Conservation (phyloP, 2,329 filamentous ascomycete genomes). For the Venturia pyrina region DNA sequence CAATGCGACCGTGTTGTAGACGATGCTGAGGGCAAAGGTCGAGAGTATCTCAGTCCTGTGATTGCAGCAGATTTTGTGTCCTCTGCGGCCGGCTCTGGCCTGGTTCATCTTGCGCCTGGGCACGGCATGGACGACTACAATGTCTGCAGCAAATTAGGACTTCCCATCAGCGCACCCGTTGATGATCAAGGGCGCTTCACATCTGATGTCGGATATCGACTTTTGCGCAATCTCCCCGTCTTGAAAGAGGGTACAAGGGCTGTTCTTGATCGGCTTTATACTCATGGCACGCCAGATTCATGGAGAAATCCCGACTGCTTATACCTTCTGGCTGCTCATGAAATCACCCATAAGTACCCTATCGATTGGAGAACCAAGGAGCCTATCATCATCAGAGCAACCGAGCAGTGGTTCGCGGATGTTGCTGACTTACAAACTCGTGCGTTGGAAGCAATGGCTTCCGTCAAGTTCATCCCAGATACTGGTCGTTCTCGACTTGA, state of each 20-base stretch:
- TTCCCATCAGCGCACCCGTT: slow-evolving; percentile 66
- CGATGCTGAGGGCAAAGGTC: slow-evolving; percentile 26
- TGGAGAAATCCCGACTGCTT: not conserved
- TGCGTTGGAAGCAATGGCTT: slow-evolving; percentile 58
- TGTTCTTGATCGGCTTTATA: slow-evolving; percentile 56
- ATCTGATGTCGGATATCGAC: slow-evolving; percentile 57
- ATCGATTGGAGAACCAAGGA: slow-evolving; percentile 97
- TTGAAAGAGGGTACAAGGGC: slow-evolving; percentile 57
- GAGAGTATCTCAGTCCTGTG: slow-evolving; percentile 49
- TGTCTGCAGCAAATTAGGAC: slow-evolving; percentile 58
- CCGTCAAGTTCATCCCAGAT: slow-evolving; percentile 70
- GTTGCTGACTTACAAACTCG: slow-evolving; percentile 70
- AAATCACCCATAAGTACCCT: slow-evolving; percentile 83
- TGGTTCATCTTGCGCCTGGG: slow-evolving; percentile 91
- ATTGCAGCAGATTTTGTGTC: slow-evolving; percentile 85
- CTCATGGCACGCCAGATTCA: not conserved
- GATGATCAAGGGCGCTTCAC: slow-evolving; percentile 77
- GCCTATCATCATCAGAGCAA: slow-evolving; percentile 83
- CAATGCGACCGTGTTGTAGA: slow-evolving; percentile 35
- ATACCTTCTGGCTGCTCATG: slow-evolving; percentile 56
- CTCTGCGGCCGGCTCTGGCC: slow-evolving; percentile 76
- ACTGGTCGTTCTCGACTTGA: slow-evolving; percentile 64
- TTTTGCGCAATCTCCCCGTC: slow-evolving; percentile 63
- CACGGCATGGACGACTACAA: slow-evolving; percentile 97
- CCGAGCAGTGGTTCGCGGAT: slow-evolving; percentile 96